Evolutionary conservation across 1,284 basidiomycete genomes (phyloP), one percentile per base, ranked within the genome.

Genomic region (Naganishia sp.): DNA sequence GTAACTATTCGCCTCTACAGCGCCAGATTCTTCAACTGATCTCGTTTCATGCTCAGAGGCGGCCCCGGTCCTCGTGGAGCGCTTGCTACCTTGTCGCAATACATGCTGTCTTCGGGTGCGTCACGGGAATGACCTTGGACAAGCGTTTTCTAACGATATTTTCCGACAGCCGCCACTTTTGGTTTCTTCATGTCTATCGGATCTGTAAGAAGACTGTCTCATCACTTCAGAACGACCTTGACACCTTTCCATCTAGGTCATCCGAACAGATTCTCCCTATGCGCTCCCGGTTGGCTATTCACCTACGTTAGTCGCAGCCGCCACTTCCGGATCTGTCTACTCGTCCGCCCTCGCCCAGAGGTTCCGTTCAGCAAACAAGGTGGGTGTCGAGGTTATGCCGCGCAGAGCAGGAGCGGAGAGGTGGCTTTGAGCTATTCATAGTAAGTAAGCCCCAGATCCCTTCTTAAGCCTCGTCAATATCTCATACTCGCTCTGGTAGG

Each of bases 51-150:
- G 6, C 32, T 61, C 73, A 94, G 92, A 75, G 85, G 86, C 71
- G 93, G 94, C 56, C 88, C 90, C 15, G 93, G 93, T 23, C 92
- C 91, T 54, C 85, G 92, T 74, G 93, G 93, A 10, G 82, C 87
- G 63, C 81, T 96, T 47, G 88, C 90, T 3, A 94, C 93, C 0
- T 85, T 96, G 49, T 94, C 91, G 18, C 91, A 93, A 74, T 95
- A 95, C 79, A 96, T 96, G 93, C 84, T 94, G 25, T 76, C 75
- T n/a, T 80, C 79, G 9, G 65, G 65, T 62, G 45, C 3, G 57
- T 32, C 42, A 7, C 3, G 39, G n/a, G 21, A 21, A 18, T 45
- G 18, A 5, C 32, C 6, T 17, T 54, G 4, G 2, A 21, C 6
- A 11, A 3, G n/a, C 11, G n/a, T 21, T 10, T 28, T 9, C 21